Evolutionary conservation across 192 early-diverging fungal species (phyloP).

Genomic region (Coemansia sp.): DNA sequence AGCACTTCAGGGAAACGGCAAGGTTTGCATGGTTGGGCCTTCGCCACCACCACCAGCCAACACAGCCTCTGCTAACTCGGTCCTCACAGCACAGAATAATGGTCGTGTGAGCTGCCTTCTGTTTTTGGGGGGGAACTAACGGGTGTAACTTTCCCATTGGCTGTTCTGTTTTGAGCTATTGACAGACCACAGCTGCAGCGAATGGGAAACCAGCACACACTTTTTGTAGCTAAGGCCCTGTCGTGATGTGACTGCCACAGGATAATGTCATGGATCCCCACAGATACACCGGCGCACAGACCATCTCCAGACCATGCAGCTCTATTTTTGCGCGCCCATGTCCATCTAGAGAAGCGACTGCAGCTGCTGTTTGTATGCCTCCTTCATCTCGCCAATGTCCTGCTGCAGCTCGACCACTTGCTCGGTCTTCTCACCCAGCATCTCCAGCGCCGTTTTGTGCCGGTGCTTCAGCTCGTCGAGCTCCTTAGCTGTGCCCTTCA

Average conservation of each 20-base stretch:
- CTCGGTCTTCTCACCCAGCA: conserved; percentile 89
- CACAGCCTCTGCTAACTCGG: neutral
- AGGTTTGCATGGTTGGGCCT: neutral
- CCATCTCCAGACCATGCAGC: neutral
- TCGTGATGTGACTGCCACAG: neutral
- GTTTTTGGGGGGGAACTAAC: neutral
- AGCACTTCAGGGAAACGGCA: neutral
- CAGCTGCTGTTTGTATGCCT: conserved; percentile 68
- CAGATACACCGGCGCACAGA: conserved; percentile 6
- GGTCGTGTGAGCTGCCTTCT: neutral
- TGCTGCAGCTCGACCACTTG: conserved; percentile 76
- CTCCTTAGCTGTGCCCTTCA: conserved; percentile 50
- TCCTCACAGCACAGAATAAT: neutral
- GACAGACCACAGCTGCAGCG: conserved; percentile 9
- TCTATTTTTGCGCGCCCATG: neutral
- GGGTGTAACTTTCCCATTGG: conserved; percentile 7
- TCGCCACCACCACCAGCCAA: neutral
- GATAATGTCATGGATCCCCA: neutral
- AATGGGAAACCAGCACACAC: conserved; percentile 16
- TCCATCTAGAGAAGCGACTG: conserved; percentile 59
- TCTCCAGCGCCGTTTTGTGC: conserved; percentile 69
- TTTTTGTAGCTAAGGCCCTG: neutral
- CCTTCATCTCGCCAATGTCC: conserved; percentile 78
- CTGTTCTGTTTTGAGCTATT: neutral
- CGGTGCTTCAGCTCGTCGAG: conserved; percentile 60